Evolutionary conservation across 257 asterid genomes (phyloP).

Genomic region (Solanum medicagineum): DNA sequence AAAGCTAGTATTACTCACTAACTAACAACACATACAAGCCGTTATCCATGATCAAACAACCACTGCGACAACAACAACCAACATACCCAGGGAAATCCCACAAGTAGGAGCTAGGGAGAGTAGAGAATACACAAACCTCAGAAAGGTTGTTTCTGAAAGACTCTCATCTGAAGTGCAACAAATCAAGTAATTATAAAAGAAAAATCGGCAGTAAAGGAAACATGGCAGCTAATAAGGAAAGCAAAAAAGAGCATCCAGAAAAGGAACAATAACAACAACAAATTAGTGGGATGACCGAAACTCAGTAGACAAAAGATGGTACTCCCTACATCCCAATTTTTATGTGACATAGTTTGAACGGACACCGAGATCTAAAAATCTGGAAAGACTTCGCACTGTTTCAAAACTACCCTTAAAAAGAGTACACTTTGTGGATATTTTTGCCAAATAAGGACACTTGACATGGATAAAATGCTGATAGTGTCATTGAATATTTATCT

Average conservation of each 20-base stretch:
- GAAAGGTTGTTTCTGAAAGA: not conserved
- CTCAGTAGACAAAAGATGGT: not conserved
- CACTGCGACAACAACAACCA: not conserved
- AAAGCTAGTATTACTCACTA: not conserved
- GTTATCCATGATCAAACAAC: not conserved
- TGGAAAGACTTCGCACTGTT: too few species aligned
- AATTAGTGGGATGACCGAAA: not conserved
- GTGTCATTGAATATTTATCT: too few species aligned
- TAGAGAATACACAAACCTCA: not conserved
- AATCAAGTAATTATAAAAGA: not conserved
- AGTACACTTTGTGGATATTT: too few species aligned
- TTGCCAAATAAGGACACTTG: too few species aligned
- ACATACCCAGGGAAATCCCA: not conserved
- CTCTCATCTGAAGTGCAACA: not conserved
- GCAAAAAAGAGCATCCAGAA: not conserved
- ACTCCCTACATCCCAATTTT: too few species aligned
- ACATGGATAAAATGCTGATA: too few species aligned
- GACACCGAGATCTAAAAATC: too few species aligned
- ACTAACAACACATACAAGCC: not conserved
- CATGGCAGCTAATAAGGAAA: not conserved
- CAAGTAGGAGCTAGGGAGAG: not conserved
- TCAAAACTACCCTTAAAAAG: too few species aligned
- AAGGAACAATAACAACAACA: not conserved
- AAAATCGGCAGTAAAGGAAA: not conserved
- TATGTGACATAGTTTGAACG: too few species aligned